Percentiles rank a stretch among this genome's conserved stretches.
phyloP scores from a whole-genome alignment of 805 yeast genomes.

The Yarrowia osloensis region DNA sequence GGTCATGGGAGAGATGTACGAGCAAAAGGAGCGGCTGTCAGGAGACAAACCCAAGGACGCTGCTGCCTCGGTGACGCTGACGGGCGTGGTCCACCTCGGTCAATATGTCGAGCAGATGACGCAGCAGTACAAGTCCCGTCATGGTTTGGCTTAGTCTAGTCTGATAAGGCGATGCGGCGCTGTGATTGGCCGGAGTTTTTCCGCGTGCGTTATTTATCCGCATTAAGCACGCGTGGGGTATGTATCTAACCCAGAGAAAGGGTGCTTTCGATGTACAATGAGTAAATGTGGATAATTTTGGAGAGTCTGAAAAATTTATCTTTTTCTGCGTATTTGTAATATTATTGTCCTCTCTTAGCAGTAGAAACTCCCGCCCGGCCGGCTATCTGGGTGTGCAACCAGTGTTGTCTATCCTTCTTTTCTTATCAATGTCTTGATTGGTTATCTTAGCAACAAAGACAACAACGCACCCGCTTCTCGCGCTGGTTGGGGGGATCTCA shows the following conservation, averaged over 20 bases:
- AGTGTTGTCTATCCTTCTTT: background rate
- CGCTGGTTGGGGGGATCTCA: background rate
- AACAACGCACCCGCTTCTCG: background rate
- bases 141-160: background rate
- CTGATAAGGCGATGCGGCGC: conserved; percentile 8
- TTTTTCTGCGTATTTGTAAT: background rate
- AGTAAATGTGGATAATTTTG: background rate
- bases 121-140: conserved; percentile 25
- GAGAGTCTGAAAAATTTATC: background rate
- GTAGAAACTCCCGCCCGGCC: background rate
- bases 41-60: background rate
- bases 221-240: conserved; percentile 17
- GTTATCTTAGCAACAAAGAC: background rate
- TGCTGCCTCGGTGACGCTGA: conserved; percentile 12
- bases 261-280: background rate
- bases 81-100: conserved; percentile 32
- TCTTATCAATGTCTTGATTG: background rate
- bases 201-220: conserved; percentile 28
- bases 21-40: conserved; percentile 5
- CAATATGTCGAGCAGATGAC: conserved; percentile 34
- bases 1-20: conserved; percentile 29
- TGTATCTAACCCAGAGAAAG: background rate
- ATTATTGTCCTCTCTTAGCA: background rate
- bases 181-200: conserved; percentile 23
- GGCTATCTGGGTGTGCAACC: no score